Percentiles rank a stretch among this genome's conserved stretches.
Evolutionary conservation across 345 rosid species (phyloP).

Genomic region (Laguncularia racemosa): DNA sequence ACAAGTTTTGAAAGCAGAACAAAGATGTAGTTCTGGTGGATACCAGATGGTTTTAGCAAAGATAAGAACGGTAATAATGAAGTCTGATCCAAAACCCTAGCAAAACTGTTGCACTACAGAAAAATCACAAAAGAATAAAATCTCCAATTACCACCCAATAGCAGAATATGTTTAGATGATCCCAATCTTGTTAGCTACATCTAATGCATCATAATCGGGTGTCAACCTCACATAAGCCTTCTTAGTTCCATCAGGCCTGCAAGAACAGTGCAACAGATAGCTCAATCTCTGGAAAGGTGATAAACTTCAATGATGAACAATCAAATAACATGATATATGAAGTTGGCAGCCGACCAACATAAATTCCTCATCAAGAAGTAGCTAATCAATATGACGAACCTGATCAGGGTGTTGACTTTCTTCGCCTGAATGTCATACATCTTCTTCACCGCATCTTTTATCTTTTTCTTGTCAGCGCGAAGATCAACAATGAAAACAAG

Average conservation of each 20-base stretch:
- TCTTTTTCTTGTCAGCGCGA: constrained; percentile 59
- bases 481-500: constrained; percentile 65
- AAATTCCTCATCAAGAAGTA: not conserved
- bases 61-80: too few species aligned
- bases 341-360: not conserved
- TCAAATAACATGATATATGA: not conserved
- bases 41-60: too few species aligned
- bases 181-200: constrained; percentile 75
- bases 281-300: too few species aligned
- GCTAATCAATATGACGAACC: constrained; percentile 17
- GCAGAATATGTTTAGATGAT: constrained; percentile 38
- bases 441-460: constrained; percentile 62
- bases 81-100: too few species aligned
- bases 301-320: not conserved
- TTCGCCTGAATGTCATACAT: constrained; percentile 57
- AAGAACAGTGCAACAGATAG: not conserved
- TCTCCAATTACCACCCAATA: too few species aligned
- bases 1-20: too few species aligned
- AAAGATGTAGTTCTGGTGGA: too few species aligned
- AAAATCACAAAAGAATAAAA: too few species aligned
- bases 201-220: constrained; percentile 84
- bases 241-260: constrained; percentile 95
- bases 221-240: constrained; percentile 94
- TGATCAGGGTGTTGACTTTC: constrained; percentile 64
- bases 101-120: too few species aligned